Evolutionary conservation across 305 asterid genomes (phyloP).

Genomic region (Solanum hybrid): DNA sequence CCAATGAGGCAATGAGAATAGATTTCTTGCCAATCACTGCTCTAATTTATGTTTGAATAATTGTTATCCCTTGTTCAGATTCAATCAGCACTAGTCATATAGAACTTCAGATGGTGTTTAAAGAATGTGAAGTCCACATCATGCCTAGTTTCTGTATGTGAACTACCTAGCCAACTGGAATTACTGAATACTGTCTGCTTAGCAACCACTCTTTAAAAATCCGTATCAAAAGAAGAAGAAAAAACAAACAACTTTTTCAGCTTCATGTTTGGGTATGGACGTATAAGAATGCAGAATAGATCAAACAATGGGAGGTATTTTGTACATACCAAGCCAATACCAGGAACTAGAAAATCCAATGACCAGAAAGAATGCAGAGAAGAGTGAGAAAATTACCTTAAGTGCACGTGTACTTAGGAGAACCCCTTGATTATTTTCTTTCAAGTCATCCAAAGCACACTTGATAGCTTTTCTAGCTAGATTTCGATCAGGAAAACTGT

Average conservation of each 20-base stretch:
- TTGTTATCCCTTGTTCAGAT: not conserved
- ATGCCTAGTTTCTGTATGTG: not conserved
- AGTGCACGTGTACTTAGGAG: constrained; percentile 71
- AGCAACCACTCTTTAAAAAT: not conserved
- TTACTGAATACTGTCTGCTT: not conserved
- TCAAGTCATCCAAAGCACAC: constrained; percentile 63
- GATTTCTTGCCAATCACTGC: not conserved
- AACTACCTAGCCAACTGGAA: not conserved
- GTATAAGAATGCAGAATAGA: not conserved
- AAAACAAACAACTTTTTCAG: not conserved
- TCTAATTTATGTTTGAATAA: not conserved
- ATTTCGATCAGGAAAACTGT: constrained; percentile 23
- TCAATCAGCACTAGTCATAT: not conserved
- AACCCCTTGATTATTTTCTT: constrained; percentile 55
- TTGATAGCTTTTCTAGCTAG: constrained; percentile 65
- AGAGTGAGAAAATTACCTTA: constrained; percentile 36
- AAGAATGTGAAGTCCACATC: not conserved
- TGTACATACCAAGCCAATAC: not conserved
- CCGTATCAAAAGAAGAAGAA: not conserved
- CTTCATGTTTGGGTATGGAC: not conserved
- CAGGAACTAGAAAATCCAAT: not conserved
- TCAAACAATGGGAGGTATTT: not conserved
- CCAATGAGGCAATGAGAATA: not conserved
- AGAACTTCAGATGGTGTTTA: not conserved
- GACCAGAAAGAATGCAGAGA: not conserved